Conservation (phyloP, 352 stramenopile genomes). For the Pythium rhizo-oryzae region DNA sequence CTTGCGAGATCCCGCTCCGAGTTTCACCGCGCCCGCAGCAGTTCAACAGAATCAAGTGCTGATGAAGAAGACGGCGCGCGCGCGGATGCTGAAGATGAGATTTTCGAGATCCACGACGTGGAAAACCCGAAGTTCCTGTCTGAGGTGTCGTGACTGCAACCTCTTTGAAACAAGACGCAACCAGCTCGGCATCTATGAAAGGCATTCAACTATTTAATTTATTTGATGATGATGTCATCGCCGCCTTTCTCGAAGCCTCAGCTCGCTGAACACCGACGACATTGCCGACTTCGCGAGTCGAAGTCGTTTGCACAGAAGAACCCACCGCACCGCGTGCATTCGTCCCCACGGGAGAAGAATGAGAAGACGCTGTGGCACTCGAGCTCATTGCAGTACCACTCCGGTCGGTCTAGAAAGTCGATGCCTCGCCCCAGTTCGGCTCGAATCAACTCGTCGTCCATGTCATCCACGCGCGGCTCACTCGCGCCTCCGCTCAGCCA, state of each 20-base stretch:
- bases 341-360: conserved; percentile 58
- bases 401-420: conserved; percentile 57
- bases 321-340: conserved; percentile 52
- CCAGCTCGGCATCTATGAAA: neutral
- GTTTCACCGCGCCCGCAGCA: conserved; percentile 20
- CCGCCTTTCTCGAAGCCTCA: neutral
- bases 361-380: conserved; percentile 68
- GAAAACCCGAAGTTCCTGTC: conserved; percentile 16
- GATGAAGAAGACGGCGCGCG: conserved; percentile 14
- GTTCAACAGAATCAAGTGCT: conserved; percentile 24
- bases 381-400: conserved; percentile 75
- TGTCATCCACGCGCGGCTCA: neutral
- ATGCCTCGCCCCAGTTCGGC: conserved; percentile 4
- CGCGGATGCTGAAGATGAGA: conserved; percentile 20
- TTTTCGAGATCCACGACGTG: conserved; percentile 27
- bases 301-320: conserved; percentile 66
- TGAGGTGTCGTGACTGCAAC: conserved; percentile 4
- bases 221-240: conserved; percentile 11
- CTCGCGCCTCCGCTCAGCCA: conserved; percentile 11
- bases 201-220: conserved; percentile 22
- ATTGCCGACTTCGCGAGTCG: conserved; percentile 17
- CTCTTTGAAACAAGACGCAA: neutral
- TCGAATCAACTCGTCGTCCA: neutral
- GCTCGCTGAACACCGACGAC: neutral
- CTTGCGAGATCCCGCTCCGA: conserved; percentile 16